Conservation (phyloP, 176 grass and related monocot genomes). For the Dactylis glomerata region DNA sequence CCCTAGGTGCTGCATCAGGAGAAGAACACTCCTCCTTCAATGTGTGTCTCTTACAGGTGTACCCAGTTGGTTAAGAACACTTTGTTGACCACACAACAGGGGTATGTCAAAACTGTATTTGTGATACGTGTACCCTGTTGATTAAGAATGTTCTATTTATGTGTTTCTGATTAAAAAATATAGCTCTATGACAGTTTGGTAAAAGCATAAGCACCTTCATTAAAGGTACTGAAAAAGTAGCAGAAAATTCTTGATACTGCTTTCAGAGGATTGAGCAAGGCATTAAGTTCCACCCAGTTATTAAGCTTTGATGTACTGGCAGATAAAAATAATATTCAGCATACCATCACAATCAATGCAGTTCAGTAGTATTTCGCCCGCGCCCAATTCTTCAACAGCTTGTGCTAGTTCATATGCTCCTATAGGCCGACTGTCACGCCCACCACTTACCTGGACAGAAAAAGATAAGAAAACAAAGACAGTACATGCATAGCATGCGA, state of each 20-base stretch:
- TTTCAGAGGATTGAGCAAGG: background rate
- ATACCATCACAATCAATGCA: constrained; percentile 99
- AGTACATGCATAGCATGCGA: background rate
- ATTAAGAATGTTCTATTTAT: background rate
- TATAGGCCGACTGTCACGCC: constrained; percentile 73
- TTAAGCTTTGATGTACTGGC: background rate
- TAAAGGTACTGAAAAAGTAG: background rate
- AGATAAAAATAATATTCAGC: constrained; percentile 26
- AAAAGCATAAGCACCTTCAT: background rate
- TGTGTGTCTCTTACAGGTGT: background rate
- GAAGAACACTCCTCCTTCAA: no score
- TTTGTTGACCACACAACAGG: background rate
- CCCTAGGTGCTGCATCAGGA: background rate
- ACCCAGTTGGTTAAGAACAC: background rate
- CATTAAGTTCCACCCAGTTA: background rate
- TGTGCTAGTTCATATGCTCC: constrained; percentile 98
- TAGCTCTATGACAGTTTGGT: background rate
- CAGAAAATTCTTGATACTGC: background rate
- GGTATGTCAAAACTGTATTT: background rate
- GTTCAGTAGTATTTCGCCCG: constrained; percentile 94
- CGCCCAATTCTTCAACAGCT: constrained; percentile 88
- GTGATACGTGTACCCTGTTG: background rate
- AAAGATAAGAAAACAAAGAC: background rate
- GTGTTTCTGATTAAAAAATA: background rate
- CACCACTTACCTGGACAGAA: constrained; percentile 72